Evolutionary conservation across 352 stramenopile species (phyloP).

Genomic region (Pilasporangium apinafurcum): DNA sequence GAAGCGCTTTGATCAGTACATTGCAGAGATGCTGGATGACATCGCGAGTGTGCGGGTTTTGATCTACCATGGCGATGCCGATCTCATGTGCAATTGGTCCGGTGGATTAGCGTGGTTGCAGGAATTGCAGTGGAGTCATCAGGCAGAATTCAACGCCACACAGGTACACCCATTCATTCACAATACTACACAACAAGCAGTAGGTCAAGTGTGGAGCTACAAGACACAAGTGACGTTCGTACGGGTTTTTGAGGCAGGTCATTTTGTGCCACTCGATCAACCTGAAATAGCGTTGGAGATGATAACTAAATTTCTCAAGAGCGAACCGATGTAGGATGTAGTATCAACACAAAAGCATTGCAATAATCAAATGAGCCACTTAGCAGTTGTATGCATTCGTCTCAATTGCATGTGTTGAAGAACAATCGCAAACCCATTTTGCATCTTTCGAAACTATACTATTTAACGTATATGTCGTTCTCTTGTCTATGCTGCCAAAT

Average conservation of each 20-base stretch:
- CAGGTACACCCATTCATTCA: slow-evolving; percentile 2
- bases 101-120: slow-evolving; percentile 88
- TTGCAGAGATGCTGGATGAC: slow-evolving; percentile 67
- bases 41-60: slow-evolving; percentile 50
- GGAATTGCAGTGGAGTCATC: slow-evolving; percentile 5
- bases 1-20: slow-evolving; percentile 77
- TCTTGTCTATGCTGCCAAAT: too few species aligned
- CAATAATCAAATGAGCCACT: too few species aligned
- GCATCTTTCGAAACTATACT: too few species aligned
- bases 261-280: slow-evolving; percentile 41
- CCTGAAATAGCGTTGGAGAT: slow-evolving; percentile 22
- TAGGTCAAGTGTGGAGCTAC: too few species aligned
- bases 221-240: slow-evolving; percentile 26
- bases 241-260: slow-evolving; percentile 23
- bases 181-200: too few species aligned
- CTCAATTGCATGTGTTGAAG: too few species aligned
- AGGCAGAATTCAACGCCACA: slow-evolving; percentile 2
- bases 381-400: too few species aligned
- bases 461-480: too few species aligned
- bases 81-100: slow-evolving; percentile 94
- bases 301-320: slow-evolving; percentile 32
- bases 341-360: background rate
- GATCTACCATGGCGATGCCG: slow-evolving; percentile 91
- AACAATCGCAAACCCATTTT: too few species aligned
- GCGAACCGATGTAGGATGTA: slow-evolving; percentile 3